A percentile compares a stretch with the other conserved stretches of the same genome.
These are phyloP conservation scores for Secale cereale DNA, from an alignment of 176 grass and related monocot genomes.

Conservation along the genomic window DNA sequence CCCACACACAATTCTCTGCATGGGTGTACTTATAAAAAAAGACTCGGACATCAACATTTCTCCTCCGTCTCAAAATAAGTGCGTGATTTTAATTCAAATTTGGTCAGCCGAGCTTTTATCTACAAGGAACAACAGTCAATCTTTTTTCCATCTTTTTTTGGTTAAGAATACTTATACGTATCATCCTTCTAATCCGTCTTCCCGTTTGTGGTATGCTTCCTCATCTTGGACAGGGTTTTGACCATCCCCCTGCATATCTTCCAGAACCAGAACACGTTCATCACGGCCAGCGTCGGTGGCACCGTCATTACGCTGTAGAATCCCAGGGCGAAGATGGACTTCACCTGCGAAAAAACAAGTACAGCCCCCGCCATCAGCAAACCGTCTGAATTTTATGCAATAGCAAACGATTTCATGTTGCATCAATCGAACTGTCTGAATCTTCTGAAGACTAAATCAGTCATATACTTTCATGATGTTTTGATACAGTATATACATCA, in stretches of 20 bases:
- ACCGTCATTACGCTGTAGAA: conserved; percentile 55
- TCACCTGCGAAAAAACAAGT: conserved; percentile 30
- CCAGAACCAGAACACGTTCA: conserved; percentile 90
- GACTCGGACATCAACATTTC: neutral
- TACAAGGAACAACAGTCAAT: neutral
- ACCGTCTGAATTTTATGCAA: neutral
- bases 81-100: too few species aligned
- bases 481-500: neutral
- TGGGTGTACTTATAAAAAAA: neutral
- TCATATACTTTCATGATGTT: neutral
- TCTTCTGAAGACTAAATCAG: neutral
- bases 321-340: conserved; percentile 62
- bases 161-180: too few species aligned
- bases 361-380: neutral
- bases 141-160: too few species aligned
- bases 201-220: conserved; percentile 17
- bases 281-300: conserved; percentile 41
- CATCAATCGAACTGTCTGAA: neutral
- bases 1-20: neutral
- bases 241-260: conserved; percentile 86
- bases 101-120: neutral
- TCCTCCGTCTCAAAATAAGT: too few species aligned
- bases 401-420: neutral
- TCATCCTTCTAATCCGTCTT: conserved; percentile 23
- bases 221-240: conserved; percentile 59